These are phyloP conservation scores for Avena sativa DNA, from an alignment of 176 grass and related monocot genomes.

Conservation along the genomic window DNA sequence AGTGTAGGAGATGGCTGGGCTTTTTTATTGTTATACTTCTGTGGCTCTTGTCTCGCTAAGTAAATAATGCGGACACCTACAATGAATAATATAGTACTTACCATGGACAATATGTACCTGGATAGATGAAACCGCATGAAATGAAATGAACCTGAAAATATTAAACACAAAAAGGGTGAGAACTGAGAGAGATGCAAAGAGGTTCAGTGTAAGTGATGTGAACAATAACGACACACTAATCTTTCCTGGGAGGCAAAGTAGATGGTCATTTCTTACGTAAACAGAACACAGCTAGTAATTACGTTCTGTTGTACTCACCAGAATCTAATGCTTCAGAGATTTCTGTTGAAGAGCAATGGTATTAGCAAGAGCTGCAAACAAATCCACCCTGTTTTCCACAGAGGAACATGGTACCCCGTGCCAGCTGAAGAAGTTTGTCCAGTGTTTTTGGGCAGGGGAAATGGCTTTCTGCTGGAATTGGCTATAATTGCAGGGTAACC, in stretches of 20 bases:
- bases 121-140: neutral
- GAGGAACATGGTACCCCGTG: constrained; percentile 32
- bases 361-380: neutral
- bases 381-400: constrained; percentile 19
- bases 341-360: constrained; percentile 3
- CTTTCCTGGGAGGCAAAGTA: neutral
- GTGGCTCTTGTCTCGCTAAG: constrained; percentile 41
- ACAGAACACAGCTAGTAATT: neutral
- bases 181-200: neutral
- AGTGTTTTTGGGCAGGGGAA: constrained; percentile 16
- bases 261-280: neutral
- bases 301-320: neutral
- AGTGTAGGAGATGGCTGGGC: neutral
- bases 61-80: neutral
- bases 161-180: neutral
- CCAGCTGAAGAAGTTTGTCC: neutral
- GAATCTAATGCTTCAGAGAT: neutral
- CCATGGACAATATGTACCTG: constrained; percentile 26
- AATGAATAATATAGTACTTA: constrained; percentile 15
- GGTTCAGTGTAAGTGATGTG: neutral
- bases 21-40: constrained; percentile 45
- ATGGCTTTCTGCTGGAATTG: constrained; percentile 28
- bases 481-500: neutral
- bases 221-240: neutral
- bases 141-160: constrained; percentile 3